Evolutionary conservation across 495 filamentous ascomycete species (phyloP), one percentile per base, ranked within the genome.

Genomic region (Hypoxylon crocopeplum): DNA sequence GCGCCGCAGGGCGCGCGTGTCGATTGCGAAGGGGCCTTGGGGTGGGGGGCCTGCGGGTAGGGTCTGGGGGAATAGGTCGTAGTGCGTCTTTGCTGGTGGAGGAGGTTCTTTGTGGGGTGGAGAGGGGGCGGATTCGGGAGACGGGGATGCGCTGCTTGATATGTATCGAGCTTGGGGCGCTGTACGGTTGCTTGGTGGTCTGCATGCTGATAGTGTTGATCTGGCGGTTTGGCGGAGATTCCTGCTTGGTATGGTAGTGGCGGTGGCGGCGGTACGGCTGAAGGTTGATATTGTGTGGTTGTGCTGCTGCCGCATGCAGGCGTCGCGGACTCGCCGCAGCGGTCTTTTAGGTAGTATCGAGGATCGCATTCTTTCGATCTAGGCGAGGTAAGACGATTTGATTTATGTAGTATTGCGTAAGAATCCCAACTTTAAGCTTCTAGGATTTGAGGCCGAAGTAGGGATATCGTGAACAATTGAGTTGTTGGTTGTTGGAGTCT

Each of bases 31-130:
- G 47, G 85, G 82, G 0, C 92, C 86, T 0, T 56, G 17, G 1
- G 94, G 94, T 0, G 94, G 94, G 0, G 92, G 88, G 27, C 94
- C 94, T 0, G 61, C n/a, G 10, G 93, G 85, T 12, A 97, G 80
- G 11, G 91, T 91, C 10, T 79, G 64, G 5, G 92, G 91, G 80
- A 98, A 98, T 74, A 98, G 85, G 34, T 86, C 83, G 82, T 97
- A 98, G 81, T 91, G 78, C 55, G 83, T 86, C 15, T 45, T 32
- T 16, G 16, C 30, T 21, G 19, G 16, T 22, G 34, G 21, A 15
- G 12, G 37, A n/a, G 53, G 20, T 19, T 3, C 8, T 8, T 22
- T 19, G 34, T 38, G 7, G 13, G n/a, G 13, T 7, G 5, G 7
- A n/a, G 32, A 8, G 3, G 32, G 6, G 32, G 32, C 7, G 12